Base-by-base conservation (phyloP, 441 rosid species). In the Rhodomyrtus psidioides region DNA sequence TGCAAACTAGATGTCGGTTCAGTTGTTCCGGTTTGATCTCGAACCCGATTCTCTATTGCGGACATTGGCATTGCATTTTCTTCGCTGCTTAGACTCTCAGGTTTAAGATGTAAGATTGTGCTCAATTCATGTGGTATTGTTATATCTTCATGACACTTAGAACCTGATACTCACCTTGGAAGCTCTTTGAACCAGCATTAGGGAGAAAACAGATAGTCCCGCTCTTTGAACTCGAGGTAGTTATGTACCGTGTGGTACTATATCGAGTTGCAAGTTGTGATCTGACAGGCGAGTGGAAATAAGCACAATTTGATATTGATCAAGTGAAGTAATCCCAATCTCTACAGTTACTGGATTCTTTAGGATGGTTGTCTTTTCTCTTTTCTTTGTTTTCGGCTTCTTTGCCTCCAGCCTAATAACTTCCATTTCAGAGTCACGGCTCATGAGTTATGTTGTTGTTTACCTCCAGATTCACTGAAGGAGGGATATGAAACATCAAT, bases 221-320 rank as follows among this genome's bases (percentile, higher is more conserved):
- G 13, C 51, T 10, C 13, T 49, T 10, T 49, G 51, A 49, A 49
- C 12, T 49, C 51, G 51, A 10, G 13, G 13, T 49, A 49, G 51
- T 3, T 49, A 10, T 49, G 79, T 8, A 21, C 5, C 0, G 0
- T 6, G 8, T 19, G 49, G 79, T 2, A 19, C n/a, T 30, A 4
- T 70, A 39, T 70, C 0, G 0, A 0, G 49, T 70, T 10, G 79
- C 49, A 1, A 34, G 79, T 39, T 34, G 49, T 70, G 79, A 70
- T 39, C 15, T 21, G 2, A 70, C 0, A 21, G 76, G 79, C 5
- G 0, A 65, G 14, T 9, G 79, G 49, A 23, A 23, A 23, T 23
- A 8, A 55, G 58, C 58, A 12, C 12, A 55, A 55, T 55, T n/a
- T 9, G 58, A 34, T 34, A 9, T 70, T 34, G 79, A 34, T 19